Percentiles rank a stretch among this genome's conserved stretches.
phyloP scores from a whole-genome alignment of 202 grass and related monocot species.

The Schoenoplectus triqueter region DNA sequence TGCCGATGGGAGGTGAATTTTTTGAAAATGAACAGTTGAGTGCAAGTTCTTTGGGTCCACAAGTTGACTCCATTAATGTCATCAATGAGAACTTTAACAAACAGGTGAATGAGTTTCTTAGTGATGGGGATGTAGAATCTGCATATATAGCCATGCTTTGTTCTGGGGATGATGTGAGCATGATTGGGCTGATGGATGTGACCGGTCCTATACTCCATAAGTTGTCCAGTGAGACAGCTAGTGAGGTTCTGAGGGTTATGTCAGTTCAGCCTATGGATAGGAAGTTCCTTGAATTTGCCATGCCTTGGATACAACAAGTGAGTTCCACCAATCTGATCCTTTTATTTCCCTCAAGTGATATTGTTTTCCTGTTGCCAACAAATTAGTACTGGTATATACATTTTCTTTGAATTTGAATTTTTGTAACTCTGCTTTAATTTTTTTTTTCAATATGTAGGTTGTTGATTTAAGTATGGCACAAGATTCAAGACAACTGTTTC shows the following conservation, averaged over 20 bases:
- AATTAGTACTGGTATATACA: not conserved
- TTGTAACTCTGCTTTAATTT: constrained; percentile 16
- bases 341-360: not conserved
- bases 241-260: constrained; percentile 65
- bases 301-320: constrained; percentile 94
- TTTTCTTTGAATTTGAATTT: constrained; percentile 16
- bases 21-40: constrained; percentile 43
- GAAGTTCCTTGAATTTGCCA: constrained; percentile 56
- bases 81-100: constrained; percentile 51
- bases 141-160: constrained; percentile 67
- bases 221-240: constrained; percentile 67
- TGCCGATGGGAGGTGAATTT: constrained; percentile 42
- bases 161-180: constrained; percentile 55
- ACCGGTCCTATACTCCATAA: constrained; percentile 85
- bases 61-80: constrained; percentile 43
- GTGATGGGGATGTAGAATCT: constrained; percentile 60
- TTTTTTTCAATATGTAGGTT: constrained; percentile 47
- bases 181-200: constrained; percentile 85
- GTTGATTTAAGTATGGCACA: constrained; percentile 70
- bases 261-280: constrained; percentile 57
- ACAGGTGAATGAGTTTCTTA: constrained; percentile 51
- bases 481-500: constrained; percentile 68
- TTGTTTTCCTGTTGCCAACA: not conserved
- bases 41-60: constrained; percentile 36
- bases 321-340: not conserved